phyloP scores from a whole-genome alignment of 805 yeast genomes.

The Monosporozyma servazzii region DNA sequence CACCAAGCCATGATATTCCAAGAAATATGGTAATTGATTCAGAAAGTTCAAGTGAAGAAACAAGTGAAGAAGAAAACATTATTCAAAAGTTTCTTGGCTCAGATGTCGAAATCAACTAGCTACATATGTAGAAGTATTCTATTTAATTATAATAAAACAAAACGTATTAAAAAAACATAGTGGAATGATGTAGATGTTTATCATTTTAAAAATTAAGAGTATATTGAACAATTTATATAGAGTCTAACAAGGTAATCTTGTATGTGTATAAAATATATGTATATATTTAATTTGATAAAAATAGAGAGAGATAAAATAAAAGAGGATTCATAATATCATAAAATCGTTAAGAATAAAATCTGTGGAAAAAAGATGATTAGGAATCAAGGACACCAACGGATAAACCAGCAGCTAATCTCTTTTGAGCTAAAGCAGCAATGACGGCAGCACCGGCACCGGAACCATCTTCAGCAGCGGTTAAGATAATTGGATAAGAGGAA shows the following conservation, averaged over 20 bases:
- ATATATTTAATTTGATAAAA: background rate
- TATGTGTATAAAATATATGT: no score
- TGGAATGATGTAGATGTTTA: no score
- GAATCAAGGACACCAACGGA: slow-evolving; percentile 47
- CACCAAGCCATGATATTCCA: background rate
- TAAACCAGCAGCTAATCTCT: slow-evolving; percentile 61
- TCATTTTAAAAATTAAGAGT: background rate
- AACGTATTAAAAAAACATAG: no score
- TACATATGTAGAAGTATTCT: background rate
- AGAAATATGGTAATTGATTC: background rate
- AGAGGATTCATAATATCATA: background rate
- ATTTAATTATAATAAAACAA: no score
- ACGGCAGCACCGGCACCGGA: slow-evolving; percentile 98
- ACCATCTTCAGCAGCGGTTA: slow-evolving; percentile 95
- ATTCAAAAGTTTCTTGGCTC: slow-evolving; percentile 16
- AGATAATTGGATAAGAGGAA: slow-evolving; percentile 62
- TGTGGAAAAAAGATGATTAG: slow-evolving; percentile 2
- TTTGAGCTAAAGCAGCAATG: slow-evolving; percentile 88
- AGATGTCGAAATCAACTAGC: slow-evolving; percentile 8
- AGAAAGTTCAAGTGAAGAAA: background rate
- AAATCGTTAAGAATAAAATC: background rate
- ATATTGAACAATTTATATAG: background rate
- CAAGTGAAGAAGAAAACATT: background rate
- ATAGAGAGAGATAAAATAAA: background rate
- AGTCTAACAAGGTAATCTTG: background rate